Conservation (phyloP, 2,329 filamentous ascomycete genomes). For the Exserohilum rostratum region DNA sequence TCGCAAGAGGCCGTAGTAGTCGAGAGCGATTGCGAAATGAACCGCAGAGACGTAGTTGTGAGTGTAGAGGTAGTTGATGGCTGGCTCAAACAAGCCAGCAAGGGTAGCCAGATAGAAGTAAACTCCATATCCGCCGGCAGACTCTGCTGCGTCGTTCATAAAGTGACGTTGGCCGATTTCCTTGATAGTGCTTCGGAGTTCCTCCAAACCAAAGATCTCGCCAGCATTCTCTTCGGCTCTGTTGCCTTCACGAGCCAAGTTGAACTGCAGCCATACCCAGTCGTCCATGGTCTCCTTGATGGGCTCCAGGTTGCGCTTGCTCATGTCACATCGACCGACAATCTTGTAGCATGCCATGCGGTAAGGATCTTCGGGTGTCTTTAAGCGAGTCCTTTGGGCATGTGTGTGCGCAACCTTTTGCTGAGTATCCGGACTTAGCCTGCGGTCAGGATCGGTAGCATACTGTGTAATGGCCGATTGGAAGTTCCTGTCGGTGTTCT, state of each 20-base stretch:
- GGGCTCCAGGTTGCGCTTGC: constrained; percentile 61
- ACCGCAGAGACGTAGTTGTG: constrained; percentile 93
- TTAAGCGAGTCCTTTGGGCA: constrained; percentile 80
- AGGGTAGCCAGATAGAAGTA: constrained; percentile 93
- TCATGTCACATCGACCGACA: constrained; percentile 76
- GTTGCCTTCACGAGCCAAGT: constrained; percentile 65
- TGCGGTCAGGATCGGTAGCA: constrained; percentile 74
- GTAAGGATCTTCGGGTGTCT: constrained; percentile 89
- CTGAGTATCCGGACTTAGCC: constrained; percentile 78
- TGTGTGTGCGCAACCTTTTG: constrained; percentile 91
- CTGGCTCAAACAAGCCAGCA: constrained; percentile 92
- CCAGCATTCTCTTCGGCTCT: constrained; percentile 66
- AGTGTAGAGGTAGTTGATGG: constrained; percentile 86
- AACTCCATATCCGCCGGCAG: constrained; percentile 80
- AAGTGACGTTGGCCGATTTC: constrained; percentile 95
- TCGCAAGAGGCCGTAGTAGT: constrained; percentile 70
- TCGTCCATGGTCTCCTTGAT: constrained; percentile 67
- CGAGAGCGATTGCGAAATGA: constrained; percentile 89
- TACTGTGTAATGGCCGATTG: constrained; percentile 86
- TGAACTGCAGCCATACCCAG: constrained; percentile 72
- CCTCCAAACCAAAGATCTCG: constrained; percentile 66
- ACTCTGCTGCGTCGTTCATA: constrained; percentile 77
- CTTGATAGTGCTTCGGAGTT: constrained; percentile 78
- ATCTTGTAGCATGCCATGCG: constrained; percentile 98
- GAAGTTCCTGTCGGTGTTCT: constrained; percentile 89